These are phyloP conservation scores for Diplocarpon rosae DNA, from an alignment of 2,329 filamentous ascomycete species.

Conservation along the genomic window DNA sequence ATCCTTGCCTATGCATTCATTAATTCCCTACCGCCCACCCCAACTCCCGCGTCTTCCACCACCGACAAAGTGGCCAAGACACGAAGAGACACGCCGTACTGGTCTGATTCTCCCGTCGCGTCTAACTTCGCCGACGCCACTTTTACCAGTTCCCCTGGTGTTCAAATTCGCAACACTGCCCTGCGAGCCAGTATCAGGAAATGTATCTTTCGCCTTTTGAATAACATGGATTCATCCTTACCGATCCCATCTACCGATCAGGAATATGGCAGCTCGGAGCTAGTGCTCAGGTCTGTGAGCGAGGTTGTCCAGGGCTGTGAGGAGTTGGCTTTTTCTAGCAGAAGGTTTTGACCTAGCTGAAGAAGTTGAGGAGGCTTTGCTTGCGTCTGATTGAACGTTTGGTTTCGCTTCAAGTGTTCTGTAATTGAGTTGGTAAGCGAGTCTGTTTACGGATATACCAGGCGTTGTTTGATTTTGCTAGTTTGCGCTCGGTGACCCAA, in stretches of 20 bases:
- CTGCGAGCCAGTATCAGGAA: not conserved
- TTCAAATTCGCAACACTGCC: not conserved
- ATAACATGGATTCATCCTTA: slow-evolving; percentile 4
- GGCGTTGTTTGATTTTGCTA: not conserved
- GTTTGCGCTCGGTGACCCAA: too few species aligned
- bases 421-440: too few species aligned
- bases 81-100: slow-evolving; percentile 6
- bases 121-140: slow-evolving; percentile 9
- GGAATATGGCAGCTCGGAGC: not conserved
- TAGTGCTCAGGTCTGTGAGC: not conserved
- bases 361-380: too few species aligned
- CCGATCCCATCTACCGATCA: not conserved
- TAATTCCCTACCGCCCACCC: slow-evolving; percentile 4
- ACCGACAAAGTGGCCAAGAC: not conserved
- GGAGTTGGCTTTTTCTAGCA: too few species aligned
- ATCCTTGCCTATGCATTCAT: slow-evolving; percentile 20
- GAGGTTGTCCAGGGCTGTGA: not conserved
- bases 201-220: slow-evolving; percentile 3
- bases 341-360: too few species aligned
- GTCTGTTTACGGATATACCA: slow-evolving; percentile 3
- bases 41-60: not conserved
- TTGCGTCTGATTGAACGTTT: not conserved
- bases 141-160: not conserved
- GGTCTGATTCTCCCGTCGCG: slow-evolving; percentile 6
- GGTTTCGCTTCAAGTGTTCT: not conserved